Percentiles rank a stretch among this genome's conserved stretches.
phyloP scores from a whole-genome alignment of 2,329 filamentous ascomycete genomes.

The Fusarium chlamydosporum region DNA sequence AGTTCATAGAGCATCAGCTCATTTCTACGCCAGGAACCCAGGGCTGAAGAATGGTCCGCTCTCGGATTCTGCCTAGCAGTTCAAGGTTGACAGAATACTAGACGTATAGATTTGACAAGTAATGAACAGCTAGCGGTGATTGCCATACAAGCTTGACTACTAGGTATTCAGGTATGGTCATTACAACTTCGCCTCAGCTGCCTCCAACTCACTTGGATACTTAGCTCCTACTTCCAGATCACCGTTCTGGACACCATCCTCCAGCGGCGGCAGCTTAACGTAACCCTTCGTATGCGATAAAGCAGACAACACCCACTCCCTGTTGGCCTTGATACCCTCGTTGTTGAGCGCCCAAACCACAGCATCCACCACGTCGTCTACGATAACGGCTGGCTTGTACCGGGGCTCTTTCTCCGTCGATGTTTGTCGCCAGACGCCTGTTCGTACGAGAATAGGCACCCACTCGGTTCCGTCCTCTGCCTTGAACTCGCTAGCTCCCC shows the following conservation, averaged over 20 bases:
- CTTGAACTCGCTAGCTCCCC: conserved; percentile 83
- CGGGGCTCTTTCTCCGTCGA: conserved; percentile 64
- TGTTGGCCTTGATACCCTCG: conserved; percentile 60
- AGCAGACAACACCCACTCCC: conserved; percentile 52
- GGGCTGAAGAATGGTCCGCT: not conserved
- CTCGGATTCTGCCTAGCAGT: not conserved
- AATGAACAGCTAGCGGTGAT: not conserved
- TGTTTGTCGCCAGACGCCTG: conserved; percentile 76
- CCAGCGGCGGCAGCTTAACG: conserved; percentile 47
- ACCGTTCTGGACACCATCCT: conserved; percentile 10
- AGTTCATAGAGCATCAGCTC: conserved; percentile 6
- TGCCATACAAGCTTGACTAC: not conserved
- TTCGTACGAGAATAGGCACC: conserved; percentile 82
- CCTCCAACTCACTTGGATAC: conserved; percentile 48
- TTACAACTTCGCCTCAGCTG: conserved; percentile 40
- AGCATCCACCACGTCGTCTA: conserved; percentile 81
- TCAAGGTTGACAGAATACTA: not conserved
- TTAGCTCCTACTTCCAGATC: conserved; percentile 11
- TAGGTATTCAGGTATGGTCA: not conserved
- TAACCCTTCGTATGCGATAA: conserved; percentile 50
- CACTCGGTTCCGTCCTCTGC: conserved; percentile 79
- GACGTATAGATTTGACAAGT: not conserved
- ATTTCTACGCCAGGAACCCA: not conserved
- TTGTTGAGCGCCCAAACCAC: conserved; percentile 80
- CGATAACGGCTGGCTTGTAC: conserved; percentile 74